Percentiles rank a stretch among this genome's conserved stretches.
Conservation (phyloP, 75 land plant genomes). For the Cunninghamia lanceolata region DNA sequence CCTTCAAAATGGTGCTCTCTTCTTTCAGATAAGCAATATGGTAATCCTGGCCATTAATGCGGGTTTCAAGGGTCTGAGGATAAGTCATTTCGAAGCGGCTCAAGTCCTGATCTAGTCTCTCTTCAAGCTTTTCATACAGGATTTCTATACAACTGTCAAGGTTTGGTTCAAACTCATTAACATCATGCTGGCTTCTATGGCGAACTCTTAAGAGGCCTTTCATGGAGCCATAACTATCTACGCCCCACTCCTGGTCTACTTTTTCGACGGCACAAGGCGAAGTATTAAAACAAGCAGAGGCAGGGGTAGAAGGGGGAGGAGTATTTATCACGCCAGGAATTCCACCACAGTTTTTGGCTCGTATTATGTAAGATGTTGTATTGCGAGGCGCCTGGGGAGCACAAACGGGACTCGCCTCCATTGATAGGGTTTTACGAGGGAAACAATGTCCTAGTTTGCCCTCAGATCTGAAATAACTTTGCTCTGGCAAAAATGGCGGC, state of each 20-base stretch:
- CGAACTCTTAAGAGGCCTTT: slow-evolving; percentile 34
- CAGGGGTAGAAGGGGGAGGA: slow-evolving; percentile 21
- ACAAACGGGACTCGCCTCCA: neutral
- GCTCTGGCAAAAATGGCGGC: neutral
- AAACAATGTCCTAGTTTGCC: neutral
- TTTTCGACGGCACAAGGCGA: slow-evolving; percentile 20
- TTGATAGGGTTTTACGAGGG: neutral
- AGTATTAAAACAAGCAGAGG: slow-evolving; percentile 16
- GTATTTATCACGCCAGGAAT: slow-evolving; percentile 10
- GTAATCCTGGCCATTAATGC: slow-evolving; percentile 28
- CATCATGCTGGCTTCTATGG: neutral
- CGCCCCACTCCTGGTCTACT: slow-evolving; percentile 24
- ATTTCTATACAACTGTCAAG: neutral
- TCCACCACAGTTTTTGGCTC: slow-evolving; percentile 12
- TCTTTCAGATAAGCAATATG: slow-evolving; percentile 41
- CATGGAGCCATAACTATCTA: slow-evolving; percentile 47
- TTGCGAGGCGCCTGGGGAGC: slow-evolving; percentile 16
- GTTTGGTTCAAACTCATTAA: neutral
- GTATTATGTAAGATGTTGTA: slow-evolving; percentile 20
- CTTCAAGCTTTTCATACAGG: slow-evolving; percentile 15
- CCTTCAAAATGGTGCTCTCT: slow-evolving; percentile 30
- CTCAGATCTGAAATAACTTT: neutral
- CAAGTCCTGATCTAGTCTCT: slow-evolving; percentile 33
- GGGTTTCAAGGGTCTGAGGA: slow-evolving; percentile 1
- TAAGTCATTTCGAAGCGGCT: slow-evolving; percentile 40